A percentile compares a stretch with the other conserved stretches of the same genome.
phyloP scores from a whole-genome alignment of 108 stramenopile species.

The Stephanodiscus triporus region DNA sequence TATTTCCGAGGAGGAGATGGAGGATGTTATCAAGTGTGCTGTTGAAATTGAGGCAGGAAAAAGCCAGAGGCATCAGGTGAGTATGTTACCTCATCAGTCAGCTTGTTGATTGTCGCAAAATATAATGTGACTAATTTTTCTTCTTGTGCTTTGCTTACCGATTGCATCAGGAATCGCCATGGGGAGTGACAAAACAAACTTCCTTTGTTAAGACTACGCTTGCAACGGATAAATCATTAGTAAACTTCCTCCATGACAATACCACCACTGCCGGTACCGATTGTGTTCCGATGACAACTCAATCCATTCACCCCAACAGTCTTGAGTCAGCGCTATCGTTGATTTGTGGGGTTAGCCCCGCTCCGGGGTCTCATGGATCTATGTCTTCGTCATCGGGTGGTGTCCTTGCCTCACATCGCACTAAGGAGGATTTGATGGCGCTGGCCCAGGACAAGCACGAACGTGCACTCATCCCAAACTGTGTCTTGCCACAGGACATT shows the following conservation, averaged over 20 bases:
- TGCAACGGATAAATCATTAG: conserved; percentile 63
- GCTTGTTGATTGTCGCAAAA: not conserved
- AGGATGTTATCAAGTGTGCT: conserved; percentile 77
- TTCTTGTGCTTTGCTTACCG: not conserved
- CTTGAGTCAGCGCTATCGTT: conserved; percentile 77
- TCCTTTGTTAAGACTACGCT: conserved; percentile 11
- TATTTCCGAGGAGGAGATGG: conserved; percentile 67
- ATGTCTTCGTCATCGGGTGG: conserved; percentile 46
- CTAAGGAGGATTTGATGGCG: conserved; percentile 78
- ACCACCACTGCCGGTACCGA: conserved; percentile 7
- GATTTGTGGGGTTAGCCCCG: conserved; percentile 77
- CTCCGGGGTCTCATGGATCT: conserved; percentile 72
- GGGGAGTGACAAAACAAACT: conserved; percentile 45
- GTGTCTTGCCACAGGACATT: conserved; percentile 89
- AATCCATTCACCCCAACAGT: conserved; percentile 77
- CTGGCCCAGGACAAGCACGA: conserved; percentile 94
- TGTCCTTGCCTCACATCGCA: conserved; percentile 59
- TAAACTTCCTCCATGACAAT: conserved; percentile 39
- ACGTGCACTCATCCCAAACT: conserved; percentile 81
- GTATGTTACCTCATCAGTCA: conserved; percentile 2
- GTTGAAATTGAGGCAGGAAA: conserved; percentile 88
- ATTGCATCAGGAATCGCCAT: conserved; percentile 52
- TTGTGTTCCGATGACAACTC: conserved; percentile 35
- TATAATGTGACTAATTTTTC: not conserved
- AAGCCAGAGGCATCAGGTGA: conserved; percentile 60